Evolutionary conservation across 306 rosid genomes (phyloP).

Genomic region (Castanea mollissima): DNA sequence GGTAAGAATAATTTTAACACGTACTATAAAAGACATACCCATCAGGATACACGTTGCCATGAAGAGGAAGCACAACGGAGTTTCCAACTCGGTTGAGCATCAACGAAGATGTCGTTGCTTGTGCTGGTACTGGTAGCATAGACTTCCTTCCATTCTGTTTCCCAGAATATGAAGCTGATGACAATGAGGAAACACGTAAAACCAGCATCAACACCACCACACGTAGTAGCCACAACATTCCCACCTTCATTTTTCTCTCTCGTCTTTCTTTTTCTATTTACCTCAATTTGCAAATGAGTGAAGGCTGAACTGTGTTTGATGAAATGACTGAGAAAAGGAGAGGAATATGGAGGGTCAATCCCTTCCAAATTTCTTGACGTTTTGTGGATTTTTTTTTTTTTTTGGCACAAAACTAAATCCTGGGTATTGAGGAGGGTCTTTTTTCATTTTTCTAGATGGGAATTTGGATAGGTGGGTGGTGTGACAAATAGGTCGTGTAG

Average conservation of each 20-base stretch:
- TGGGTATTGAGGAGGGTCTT: not conserved
- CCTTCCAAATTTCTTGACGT: not conserved
- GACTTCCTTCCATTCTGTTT: slow-evolving; percentile 43
- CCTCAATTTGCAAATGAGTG: not conserved
- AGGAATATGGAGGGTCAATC: not conserved
- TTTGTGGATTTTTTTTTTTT: not conserved
- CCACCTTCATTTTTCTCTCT: slow-evolving; percentile 18
- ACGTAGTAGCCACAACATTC: slow-evolving; percentile 16
- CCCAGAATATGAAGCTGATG: slow-evolving; percentile 64
- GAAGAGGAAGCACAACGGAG: slow-evolving; percentile 62
- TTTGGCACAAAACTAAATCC: not conserved
- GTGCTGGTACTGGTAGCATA: slow-evolving; percentile 8
- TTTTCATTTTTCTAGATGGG: no score
- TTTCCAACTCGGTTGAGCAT: slow-evolving; percentile 45
- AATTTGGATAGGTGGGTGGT: not conserved
- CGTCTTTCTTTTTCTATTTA: not conserved
- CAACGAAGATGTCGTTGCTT: slow-evolving; percentile 35
- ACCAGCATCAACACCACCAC: slow-evolving; percentile 33
- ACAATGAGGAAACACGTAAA: slow-evolving; percentile 8
- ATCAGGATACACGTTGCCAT: slow-evolving; percentile 80
- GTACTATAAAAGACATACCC: slow-evolving; percentile 47
- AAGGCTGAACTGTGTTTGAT: slow-evolving; percentile 14
- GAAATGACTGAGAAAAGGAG: slow-evolving; percentile 30
- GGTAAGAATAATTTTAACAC: not conserved
- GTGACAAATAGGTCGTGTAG: not conserved